Percentiles rank a stretch among this genome's conserved stretches.
phyloP scores from a whole-genome alignment of 2,329 filamentous ascomycete species.

The Nemania bipapillata region DNA sequence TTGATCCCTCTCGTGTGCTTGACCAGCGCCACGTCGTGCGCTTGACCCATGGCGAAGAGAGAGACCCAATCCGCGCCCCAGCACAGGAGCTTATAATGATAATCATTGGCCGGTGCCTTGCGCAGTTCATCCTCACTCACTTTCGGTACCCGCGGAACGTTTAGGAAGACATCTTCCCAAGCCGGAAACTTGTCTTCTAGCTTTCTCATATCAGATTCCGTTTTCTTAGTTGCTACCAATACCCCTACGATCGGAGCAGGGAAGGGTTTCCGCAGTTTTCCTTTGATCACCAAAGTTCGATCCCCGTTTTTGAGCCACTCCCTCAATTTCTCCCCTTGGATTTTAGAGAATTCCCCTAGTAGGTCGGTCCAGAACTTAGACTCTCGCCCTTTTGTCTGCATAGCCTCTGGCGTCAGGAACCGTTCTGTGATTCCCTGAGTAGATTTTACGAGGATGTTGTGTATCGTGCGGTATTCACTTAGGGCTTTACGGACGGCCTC shows the following conservation, averaged over 20 bases:
- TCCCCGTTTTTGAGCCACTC: not conserved
- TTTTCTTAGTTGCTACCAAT: slow-evolving; percentile 7
- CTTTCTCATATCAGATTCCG: not conserved
- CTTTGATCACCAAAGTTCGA: not conserved
- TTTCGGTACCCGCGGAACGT: not conserved
- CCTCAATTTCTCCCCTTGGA: not conserved
- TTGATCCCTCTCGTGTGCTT: not conserved
- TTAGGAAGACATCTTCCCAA: not conserved
- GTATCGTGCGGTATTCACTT: not conserved
- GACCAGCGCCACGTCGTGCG: not conserved
- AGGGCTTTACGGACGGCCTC: not conserved
- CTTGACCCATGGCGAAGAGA: not conserved
- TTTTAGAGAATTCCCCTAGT: not conserved
- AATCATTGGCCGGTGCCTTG: not conserved
- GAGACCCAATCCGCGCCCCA: not conserved
- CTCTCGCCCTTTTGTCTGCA: not conserved
- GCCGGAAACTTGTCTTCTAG: not conserved
- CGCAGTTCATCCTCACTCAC: slow-evolving; percentile 9
- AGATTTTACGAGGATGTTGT: not conserved
- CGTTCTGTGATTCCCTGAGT: not conserved
- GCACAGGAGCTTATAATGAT: not conserved
- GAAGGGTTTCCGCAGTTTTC: not conserved
- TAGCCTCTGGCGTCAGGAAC: slow-evolving; percentile 1
- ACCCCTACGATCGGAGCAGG: not conserved
- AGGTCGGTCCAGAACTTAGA: not conserved